These are phyloP conservation scores for Hibiscus syriacus DNA, from an alignment of 345 rosid species.

Conservation along the genomic window DNA sequence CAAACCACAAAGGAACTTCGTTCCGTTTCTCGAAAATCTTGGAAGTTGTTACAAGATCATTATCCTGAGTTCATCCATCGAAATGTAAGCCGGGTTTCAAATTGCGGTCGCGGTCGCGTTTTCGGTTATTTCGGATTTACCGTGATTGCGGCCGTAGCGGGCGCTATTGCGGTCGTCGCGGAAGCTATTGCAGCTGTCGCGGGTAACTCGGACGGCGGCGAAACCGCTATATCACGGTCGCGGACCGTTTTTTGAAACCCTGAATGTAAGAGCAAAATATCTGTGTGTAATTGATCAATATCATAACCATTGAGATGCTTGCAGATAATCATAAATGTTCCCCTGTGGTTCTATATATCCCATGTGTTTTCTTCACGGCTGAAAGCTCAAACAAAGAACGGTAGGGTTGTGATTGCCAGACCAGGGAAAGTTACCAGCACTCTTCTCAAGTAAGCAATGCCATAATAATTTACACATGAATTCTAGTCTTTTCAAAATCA, in stretches of 20 bases:
- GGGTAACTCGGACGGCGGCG: too few species aligned
- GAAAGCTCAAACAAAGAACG: conserved; percentile 16
- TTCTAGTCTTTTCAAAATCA: neutral
- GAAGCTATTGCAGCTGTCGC: too few species aligned
- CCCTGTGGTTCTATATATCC: conserved; percentile 48
- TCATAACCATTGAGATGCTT: neutral
- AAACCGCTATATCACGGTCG: too few species aligned
- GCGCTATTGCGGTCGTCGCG: too few species aligned
- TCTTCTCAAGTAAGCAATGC: conserved; percentile 43
- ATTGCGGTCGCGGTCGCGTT: too few species aligned
- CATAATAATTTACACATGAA: neutral
- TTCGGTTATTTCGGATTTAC: too few species aligned
- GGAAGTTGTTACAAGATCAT: conserved; percentile 24
- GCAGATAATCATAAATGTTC: conserved; percentile 46
- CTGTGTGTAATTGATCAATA: neutral
- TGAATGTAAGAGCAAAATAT: conserved; percentile 32
- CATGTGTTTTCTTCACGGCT: conserved; percentile 29
- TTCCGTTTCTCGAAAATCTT: conserved; percentile 16
- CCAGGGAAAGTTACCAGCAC: conserved; percentile 40
- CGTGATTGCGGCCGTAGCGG: too few species aligned
- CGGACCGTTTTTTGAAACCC: too few species aligned
- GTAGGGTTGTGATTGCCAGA: conserved; percentile 37
- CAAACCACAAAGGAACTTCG: conserved; percentile 31
- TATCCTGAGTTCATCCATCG: conserved; percentile 29
- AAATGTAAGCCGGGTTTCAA: too few species aligned